phyloP scores from a whole-genome alignment of 2,329 filamentous ascomycete species.

The Trichoderma oligosporum region DNA sequence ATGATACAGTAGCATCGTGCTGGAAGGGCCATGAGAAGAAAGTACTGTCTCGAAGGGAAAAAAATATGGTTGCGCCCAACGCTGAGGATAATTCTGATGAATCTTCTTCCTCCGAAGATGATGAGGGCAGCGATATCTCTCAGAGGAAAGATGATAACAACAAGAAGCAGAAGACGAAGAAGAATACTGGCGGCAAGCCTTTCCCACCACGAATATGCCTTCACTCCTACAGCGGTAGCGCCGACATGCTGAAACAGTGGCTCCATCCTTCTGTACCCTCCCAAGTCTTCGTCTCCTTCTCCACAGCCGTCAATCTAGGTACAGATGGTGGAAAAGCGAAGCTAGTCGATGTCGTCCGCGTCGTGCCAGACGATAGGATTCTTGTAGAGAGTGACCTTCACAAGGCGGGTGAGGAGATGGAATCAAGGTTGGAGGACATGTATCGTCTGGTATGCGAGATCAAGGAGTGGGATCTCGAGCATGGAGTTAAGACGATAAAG shows the following conservation, averaged over 20 bases:
- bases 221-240: conserved; percentile 83
- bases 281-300: conserved; percentile 84
- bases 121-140: no score
- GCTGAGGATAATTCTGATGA: conserved; percentile 43
- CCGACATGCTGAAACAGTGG: conserved; percentile 74
- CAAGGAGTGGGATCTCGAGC: conserved; percentile 71
- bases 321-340: conserved; percentile 43
- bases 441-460: conserved; percentile 71
- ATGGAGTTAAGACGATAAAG: conserved; percentile 65
- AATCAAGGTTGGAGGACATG: conserved; percentile 69
- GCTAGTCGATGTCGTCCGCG: conserved; percentile 63
- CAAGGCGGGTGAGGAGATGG: conserved; percentile 76
- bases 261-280: conserved; percentile 68
- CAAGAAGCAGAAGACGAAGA: background rate
- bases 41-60: conserved; percentile 57
- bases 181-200: conserved; percentile 42
- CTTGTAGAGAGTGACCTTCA: conserved; percentile 91
- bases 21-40: conserved; percentile 69
- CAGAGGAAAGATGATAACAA: conserved; percentile 28
- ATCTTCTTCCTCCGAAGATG: conserved; percentile 30
- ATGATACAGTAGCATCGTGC: conserved; percentile 58
- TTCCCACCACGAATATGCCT: conserved; percentile 89
- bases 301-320: conserved; percentile 73
- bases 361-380: conserved; percentile 72
- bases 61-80: conserved; percentile 44